Evolutionary conservation across 768 basidiomycete species (phyloP).

Genomic region (Boletales sp.): DNA sequence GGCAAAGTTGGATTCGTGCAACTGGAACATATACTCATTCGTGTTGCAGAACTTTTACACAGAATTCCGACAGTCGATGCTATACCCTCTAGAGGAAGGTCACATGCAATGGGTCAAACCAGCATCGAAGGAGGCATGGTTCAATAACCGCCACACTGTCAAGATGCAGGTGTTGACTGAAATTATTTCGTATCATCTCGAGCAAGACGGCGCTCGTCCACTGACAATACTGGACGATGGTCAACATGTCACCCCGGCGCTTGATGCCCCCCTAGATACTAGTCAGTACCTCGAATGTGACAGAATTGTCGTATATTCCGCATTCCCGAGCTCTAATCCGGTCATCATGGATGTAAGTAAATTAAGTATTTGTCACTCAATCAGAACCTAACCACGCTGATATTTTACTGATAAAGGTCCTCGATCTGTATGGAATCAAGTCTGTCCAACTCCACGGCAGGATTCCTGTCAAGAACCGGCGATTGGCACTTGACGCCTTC

Average conservation of each 20-base stretch:
- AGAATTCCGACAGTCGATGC: too few relatives aligned
- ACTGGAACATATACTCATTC: too few relatives aligned
- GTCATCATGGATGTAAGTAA: neutral
- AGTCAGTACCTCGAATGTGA: neutral
- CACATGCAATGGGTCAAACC: neutral
- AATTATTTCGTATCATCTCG: neutral
- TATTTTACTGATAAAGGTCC: conserved; percentile 3
- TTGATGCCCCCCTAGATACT: neutral
- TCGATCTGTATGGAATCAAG: conserved; percentile 4
- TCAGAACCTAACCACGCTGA: too few relatives aligned
- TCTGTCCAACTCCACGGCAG: conserved; percentile 3
- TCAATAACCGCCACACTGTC: neutral
- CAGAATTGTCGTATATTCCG: neutral
- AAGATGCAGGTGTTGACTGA: neutral
- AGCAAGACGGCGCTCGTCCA: neutral
- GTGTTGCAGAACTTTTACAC: too few relatives aligned
- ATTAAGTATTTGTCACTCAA: neutral
- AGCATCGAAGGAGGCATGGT: neutral
- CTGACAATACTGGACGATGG: neutral
- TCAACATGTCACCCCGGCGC: neutral
- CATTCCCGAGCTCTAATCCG: neutral
- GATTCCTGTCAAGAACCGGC: neutral
- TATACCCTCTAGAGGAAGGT: too few relatives aligned
- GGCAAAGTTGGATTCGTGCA: too few relatives aligned
- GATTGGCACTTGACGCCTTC: neutral